Evolutionary conservation across 2,329 filamentous ascomycete species (phyloP).

Genomic region (Ophiocordyceps camponoti-leonardi): DNA sequence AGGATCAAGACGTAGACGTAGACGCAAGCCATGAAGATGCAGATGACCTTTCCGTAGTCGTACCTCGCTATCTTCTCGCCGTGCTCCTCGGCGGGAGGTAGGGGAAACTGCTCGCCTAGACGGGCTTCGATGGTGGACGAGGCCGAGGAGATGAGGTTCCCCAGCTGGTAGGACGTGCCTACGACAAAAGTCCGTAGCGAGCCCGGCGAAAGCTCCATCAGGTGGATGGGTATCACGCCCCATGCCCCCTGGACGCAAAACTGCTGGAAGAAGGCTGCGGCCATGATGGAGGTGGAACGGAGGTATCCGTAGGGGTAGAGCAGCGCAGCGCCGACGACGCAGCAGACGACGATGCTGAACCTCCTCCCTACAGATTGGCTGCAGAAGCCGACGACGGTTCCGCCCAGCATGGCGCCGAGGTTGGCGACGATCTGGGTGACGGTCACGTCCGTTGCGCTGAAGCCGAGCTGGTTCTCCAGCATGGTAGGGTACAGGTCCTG

Average conservation of each 20-base stretch:
- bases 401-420: constrained; percentile 52
- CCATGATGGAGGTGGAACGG: constrained; percentile 45
- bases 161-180: constrained; percentile 59
- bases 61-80: constrained; percentile 33
- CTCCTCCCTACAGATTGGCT: constrained; percentile 54
- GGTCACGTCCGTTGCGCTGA: constrained; percentile 38
- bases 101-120: constrained; percentile 57
- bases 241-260: constrained; percentile 65
- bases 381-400: constrained; percentile 47
- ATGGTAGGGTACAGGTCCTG: constrained; percentile 46
- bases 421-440: constrained; percentile 59
- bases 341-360: constrained; percentile 49
- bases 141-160: constrained; percentile 54
- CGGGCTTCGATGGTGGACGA: constrained; percentile 62
- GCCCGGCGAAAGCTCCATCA: constrained; percentile 61
- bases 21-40: constrained; percentile 81
- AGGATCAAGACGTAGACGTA: constrained; percentile 45
- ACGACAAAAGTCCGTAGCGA: constrained; percentile 60
- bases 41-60: constrained; percentile 70
- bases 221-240: constrained; percentile 60
- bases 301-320: constrained; percentile 73
- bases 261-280: constrained; percentile 70
- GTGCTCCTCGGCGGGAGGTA: constrained; percentile 35
- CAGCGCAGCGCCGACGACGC: constrained; percentile 51
- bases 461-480: constrained; percentile 36